Evolutionary conservation across 805 yeast genomes (phyloP), one percentile per base, ranked within the genome.

Genomic region (Dipodascus geniculatus): DNA sequence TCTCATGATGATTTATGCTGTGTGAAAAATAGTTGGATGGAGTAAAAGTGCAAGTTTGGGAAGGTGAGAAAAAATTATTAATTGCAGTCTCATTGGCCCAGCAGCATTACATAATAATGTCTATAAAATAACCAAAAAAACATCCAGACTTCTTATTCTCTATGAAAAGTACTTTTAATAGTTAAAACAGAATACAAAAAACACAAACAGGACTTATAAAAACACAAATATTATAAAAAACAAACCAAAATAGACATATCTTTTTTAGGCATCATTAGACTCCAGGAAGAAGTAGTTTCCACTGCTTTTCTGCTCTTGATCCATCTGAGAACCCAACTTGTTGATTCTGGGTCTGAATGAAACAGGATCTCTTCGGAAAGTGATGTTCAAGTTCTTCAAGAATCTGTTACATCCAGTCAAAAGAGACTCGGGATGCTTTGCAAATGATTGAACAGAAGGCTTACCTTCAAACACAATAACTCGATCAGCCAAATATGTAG

Each of bases 321-420:
- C 99, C 96, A 93, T 88, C 78, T 93, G 99, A 53, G 98, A 90
- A 67, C 87, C 98, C 67, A 87, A 75, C 74, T 93, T 93, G 77
- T 93, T 93, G 71, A 93, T 93, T 81, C 99, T 87, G 66, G 99
- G 99, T 75, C 99, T 85, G 80, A 81, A 93, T 54, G 96, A 87
- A 69, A 83, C 88, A 65, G 99, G 98, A 74, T 93, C 99, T 77
- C 99, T 88, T 82, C 99, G 87, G 77, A 93, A 93, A 1, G 99
- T 93, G 57, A 93, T 99, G 63, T 91, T 87, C 76, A 93, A 81
- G 71, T 89, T 91, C 83, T 91, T 90, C 77, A 93, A 81, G 81
- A 93, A 93, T 68, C 84, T 77, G 79, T 93, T 93, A 79, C 97
- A 91, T 64, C 99, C 99, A 53, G 98, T 89, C 68, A 95, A 78